Evolutionary conservation across 208 protist species (phyloP).

Genomic region (Trypanosoma boissoni): DNA sequence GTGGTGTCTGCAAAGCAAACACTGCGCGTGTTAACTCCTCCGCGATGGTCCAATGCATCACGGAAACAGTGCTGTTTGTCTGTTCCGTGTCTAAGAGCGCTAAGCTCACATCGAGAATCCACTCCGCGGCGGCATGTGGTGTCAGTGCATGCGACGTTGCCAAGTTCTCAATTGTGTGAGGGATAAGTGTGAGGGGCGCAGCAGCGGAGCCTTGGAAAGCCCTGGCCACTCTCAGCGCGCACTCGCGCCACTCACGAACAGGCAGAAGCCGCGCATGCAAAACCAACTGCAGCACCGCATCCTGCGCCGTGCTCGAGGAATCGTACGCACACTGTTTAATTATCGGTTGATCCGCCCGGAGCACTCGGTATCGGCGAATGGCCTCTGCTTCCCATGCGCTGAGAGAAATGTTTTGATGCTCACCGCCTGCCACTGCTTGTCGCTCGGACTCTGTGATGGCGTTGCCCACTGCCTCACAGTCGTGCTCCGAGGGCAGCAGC

Average conservation of each 20-base stretch:
- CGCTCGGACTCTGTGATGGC: not conserved
- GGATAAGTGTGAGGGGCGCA: constrained; percentile 15
- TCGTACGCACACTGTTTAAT: constrained; percentile 3
- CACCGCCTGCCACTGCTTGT: not conserved
- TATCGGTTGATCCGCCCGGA: constrained; percentile 1
- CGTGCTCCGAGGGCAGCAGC: not conserved
- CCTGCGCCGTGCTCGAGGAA: constrained; percentile 1
- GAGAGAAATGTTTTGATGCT: not conserved
- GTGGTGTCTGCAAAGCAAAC: constrained; percentile 10
- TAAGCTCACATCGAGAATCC: constrained; percentile 16
- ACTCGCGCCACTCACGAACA: constrained; percentile 15
- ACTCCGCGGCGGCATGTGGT: constrained; percentile 13
- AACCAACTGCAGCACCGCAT: constrained; percentile 35
- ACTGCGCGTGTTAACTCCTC: constrained; percentile 15
- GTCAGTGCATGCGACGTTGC: constrained; percentile 17
- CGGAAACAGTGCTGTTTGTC: not conserved
- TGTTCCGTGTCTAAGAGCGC: not conserved
- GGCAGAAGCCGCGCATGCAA: constrained; percentile 36
- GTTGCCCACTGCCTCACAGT: not conserved
- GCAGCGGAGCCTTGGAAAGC: constrained; percentile 13
- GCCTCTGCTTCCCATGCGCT: constrained; percentile 21
- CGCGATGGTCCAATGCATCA: constrained; percentile 14
- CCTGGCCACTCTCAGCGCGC: constrained; percentile 19
- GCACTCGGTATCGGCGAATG: constrained; percentile 19
- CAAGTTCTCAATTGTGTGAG: constrained; percentile 11